phyloP scores from a whole-genome alignment of 2,329 filamentous ascomycete species.

The Calonectria pauciramosa region DNA sequence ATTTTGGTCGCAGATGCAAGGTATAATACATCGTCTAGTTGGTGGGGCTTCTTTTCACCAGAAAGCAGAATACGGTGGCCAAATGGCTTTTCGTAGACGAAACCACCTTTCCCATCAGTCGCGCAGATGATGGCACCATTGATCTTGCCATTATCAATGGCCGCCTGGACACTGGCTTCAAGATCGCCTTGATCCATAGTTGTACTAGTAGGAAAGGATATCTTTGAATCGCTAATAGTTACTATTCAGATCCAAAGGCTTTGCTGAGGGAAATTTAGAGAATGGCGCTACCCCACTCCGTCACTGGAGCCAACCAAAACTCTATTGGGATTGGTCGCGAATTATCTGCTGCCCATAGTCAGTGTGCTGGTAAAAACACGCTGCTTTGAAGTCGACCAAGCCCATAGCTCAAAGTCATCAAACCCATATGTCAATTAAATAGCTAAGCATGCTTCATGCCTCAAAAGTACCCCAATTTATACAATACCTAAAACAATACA shows the following conservation, averaged over 20 bases:
- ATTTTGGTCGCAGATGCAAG: conserved; percentile 59
- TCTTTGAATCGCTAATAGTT: neutral
- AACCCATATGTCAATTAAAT: neutral
- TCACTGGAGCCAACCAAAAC: neutral
- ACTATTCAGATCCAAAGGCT: neutral
- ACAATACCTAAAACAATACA: no score
- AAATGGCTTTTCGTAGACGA: conserved; percentile 55
- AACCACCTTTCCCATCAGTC: conserved; percentile 53
- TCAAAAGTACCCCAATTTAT: no score
- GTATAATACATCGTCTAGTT: conserved; percentile 53
- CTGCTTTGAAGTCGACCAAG: neutral
- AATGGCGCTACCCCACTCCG: neutral
- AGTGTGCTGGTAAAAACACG: neutral
- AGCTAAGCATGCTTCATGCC: neutral
- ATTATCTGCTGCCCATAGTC: neutral
- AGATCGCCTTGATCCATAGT: conserved; percentile 48
- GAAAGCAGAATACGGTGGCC: conserved; percentile 58
- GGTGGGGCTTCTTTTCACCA: conserved; percentile 53
- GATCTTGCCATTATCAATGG: conserved; percentile 59
- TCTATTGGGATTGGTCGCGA: neutral
- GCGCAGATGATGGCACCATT: conserved; percentile 59
- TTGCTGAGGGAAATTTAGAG: neutral
- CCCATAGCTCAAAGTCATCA: neutral
- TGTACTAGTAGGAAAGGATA: neutral
- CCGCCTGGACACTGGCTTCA: conserved; percentile 54